phyloP scores from a whole-genome alignment of 441 rosid species.

The Biscutella laevigata region DNA sequence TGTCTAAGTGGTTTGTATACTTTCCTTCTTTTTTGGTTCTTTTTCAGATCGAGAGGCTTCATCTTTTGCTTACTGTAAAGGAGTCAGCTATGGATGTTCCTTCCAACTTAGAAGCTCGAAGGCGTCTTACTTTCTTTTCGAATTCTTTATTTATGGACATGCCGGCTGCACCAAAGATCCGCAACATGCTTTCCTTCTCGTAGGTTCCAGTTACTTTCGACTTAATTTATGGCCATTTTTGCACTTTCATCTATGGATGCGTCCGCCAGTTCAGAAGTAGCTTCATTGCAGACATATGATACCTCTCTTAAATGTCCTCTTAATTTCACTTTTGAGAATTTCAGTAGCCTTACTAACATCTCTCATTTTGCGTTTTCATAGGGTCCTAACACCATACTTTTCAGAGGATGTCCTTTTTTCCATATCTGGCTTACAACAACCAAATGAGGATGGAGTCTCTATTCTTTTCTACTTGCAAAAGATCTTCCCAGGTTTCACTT shows the following conservation, averaged over 20 bases:
- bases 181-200: slow-evolving; percentile 99
- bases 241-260: neutral
- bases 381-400: slow-evolving; percentile 96
- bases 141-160: no score
- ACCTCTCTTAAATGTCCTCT: neutral
- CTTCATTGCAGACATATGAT: neutral
- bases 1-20: slow-evolving; percentile 1
- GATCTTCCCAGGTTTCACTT: slow-evolving; percentile 78
- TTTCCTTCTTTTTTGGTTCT: neutral
- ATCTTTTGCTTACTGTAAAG: slow-evolving; percentile 85
- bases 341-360: neutral
- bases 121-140: slow-evolving; percentile 95
- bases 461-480: slow-evolving; percentile 94
- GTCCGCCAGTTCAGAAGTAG: neutral
- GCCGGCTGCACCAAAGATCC: slow-evolving; percentile 98
- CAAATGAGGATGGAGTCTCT: slow-evolving; percentile 98
- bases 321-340: slow-evolving; percentile 9
- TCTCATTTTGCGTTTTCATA: slow-evolving; percentile 23
- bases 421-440: slow-evolving; percentile 54
- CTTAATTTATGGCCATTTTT: neutral
- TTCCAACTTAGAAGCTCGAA: slow-evolving; percentile 94
- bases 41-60: slow-evolving; percentile 78
- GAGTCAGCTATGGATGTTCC: slow-evolving; percentile 99
- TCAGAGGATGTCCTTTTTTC: slow-evolving; percentile 96
- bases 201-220: slow-evolving; percentile 34